Evolutionary conservation across 179 eudicot species (phyloP).

Genomic region (Vitellaria paradoxa): DNA sequence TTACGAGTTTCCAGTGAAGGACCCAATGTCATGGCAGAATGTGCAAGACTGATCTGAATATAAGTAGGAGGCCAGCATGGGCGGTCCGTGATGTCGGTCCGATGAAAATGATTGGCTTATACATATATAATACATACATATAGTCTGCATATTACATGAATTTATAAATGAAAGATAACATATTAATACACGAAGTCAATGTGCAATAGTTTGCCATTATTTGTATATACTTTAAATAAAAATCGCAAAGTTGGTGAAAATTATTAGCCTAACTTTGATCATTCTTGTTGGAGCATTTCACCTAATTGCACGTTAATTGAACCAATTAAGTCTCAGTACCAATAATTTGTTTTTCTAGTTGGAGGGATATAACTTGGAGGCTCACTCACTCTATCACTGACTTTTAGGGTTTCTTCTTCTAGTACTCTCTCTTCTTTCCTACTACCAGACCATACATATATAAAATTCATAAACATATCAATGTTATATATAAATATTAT

Average conservation of each 20-base stretch:
- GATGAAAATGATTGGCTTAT: not conserved
- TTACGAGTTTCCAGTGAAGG: not conserved
- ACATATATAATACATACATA: not conserved
- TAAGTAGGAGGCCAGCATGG: constrained; percentile 15
- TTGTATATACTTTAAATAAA: not conserved
- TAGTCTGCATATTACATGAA: no score
- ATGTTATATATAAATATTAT: not conserved
- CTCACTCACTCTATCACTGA: constrained; percentile 1
- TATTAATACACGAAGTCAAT: not conserved
- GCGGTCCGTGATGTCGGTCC: constrained; percentile 8
- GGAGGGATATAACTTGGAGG: not conserved
- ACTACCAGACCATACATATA: no score
- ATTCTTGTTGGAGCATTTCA: no score
- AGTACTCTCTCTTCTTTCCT: constrained; percentile 1
- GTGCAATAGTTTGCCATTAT: not conserved
- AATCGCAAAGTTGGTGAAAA: constrained; percentile 16
- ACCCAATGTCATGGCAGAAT: not conserved
- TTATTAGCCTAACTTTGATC: constrained; percentile 2
- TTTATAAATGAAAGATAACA: no score
- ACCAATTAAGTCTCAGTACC: constrained; percentile 9
- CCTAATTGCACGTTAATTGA: not conserved
- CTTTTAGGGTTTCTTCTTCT: constrained; percentile 16
- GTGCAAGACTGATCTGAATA: constrained; percentile 9
- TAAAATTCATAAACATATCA: not conserved
- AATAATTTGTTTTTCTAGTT: constrained; percentile 10